Evolutionary conservation across 768 basidiomycete species (phyloP).

Genomic region (Rhizopogon salebrosus): DNA sequence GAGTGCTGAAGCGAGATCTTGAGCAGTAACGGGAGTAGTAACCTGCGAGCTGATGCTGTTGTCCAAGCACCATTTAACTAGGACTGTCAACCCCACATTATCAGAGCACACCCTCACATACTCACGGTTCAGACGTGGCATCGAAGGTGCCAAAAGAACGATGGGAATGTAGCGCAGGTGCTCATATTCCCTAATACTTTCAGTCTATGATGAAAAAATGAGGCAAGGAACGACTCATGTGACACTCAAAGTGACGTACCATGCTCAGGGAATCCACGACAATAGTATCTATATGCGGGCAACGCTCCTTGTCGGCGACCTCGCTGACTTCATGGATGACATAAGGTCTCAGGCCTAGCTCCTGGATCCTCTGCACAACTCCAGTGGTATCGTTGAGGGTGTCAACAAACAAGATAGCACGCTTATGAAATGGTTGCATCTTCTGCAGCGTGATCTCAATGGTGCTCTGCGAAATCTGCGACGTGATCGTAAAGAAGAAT

Average conservation of each 20-base stretch:
- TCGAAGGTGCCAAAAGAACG: conserved; percentile 78
- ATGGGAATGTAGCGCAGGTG: conserved; percentile 96
- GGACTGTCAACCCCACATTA: conserved; percentile 1
- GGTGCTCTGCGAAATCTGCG: conserved; percentile 70
- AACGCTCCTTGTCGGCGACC: conserved; percentile 74
- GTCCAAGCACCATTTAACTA: conserved; percentile 95
- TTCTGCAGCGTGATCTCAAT: conserved; percentile 70
- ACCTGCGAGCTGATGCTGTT: conserved; percentile 95
- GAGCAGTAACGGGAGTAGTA: conserved; percentile 82
- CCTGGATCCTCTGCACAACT: conserved; percentile 70
- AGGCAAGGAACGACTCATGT: conserved; percentile 7
- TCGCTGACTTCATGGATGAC: conserved; percentile 76
- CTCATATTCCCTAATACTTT: conserved; percentile 85
- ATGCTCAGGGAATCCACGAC: conserved; percentile 86
- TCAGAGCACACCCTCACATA: conserved; percentile 6
- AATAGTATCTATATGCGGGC: conserved; percentile 90
- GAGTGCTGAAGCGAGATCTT: conserved; percentile 88
- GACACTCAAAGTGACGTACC: conserved; percentile 43
- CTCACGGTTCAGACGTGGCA: conserved; percentile 73
- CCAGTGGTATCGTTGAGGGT: conserved; percentile 71
- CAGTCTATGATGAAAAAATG: conserved; percentile 52
- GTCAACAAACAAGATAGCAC: conserved; percentile 90
- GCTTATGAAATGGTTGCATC: conserved; percentile 82
- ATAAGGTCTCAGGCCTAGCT: conserved; percentile 74
- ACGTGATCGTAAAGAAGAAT: conserved; percentile 96